Base-by-base conservation (phyloP, 2,329 filamentous ascomycete genomes). In the Proliferodiscus dingleyae region DNA sequence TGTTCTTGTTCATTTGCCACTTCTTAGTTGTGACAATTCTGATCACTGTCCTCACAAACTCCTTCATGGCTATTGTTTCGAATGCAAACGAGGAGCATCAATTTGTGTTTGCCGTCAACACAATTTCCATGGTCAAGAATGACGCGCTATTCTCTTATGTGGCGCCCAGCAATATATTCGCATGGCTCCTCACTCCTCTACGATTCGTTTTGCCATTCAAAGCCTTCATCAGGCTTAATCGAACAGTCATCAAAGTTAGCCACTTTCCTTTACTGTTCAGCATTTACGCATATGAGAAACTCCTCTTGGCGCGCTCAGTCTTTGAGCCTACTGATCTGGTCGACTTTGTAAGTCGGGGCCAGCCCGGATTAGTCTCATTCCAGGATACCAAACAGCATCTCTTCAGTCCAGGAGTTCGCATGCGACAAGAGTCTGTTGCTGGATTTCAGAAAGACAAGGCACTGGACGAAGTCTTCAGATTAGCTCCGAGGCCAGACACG, bases 101-200 rank as follows among this genome's bases (percentile, higher is more conserved):
- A 72, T 96, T 95, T 62, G 69, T 96, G 2, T 96, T 97, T 61
- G 91, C 91, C 0, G 89, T 97, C 64, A 97, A 96, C 62, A 94
- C 91, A 4, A 95, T 96, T 40, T 94, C 89, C 4, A 94, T 95
- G 87, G 91, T 96, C 54, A 97, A 96, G 66, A 95, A 93, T n/a
- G 91, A 97, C 64, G 87, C 89, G 0, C 72, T 96, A 0, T 97
- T 97, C 71, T 94, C 89, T 3, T 96, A 96, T 63, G 80, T 96
- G 50, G 87, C 91, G 1, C 91, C 91, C 0, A 85, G 87, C 11
- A 97, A 97, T 62, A 85, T 96, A 23, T 77, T 96, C 52, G 90
- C 88, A 1, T 97, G 90, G 91, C 63, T 91, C 0, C 71, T 95
- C 22, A 89, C 89, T 59, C 91, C 91, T 0, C 65, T 94, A 36